Evolutionary conservation across 441 rosid species (phyloP).

Genomic region (Euphorbia corollata): DNA sequence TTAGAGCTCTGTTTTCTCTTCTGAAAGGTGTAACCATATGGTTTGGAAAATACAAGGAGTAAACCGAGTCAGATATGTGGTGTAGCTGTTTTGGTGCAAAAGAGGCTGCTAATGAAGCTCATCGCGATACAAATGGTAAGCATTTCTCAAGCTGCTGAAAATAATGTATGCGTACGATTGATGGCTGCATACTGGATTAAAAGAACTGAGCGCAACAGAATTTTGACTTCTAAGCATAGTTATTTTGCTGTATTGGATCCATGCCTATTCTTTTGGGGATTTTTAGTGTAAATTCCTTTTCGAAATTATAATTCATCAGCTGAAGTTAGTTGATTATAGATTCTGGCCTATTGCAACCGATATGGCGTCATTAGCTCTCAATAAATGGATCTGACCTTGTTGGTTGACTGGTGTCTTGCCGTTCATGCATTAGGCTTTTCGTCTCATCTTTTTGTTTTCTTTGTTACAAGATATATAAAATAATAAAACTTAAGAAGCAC

Average conservation of each 20-base stretch:
- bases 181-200: not conserved
- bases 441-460: not conserved
- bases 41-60: constrained; percentile 19
- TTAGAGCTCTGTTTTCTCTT: not conserved
- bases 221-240: not conserved
- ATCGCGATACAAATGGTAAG: constrained; percentile 37
- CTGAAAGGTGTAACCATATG: constrained; percentile 21
- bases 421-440: not conserved
- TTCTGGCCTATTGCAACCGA: constrained; percentile 3
- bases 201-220: not conserved
- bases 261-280: not conserved
- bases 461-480: not conserved
- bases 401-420: not conserved
- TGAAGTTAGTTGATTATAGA: not conserved
- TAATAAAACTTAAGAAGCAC: not conserved
- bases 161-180: not conserved
- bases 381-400: not conserved
- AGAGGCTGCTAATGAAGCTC: constrained; percentile 16
- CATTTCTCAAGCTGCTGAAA: not conserved
- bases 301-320: not conserved
- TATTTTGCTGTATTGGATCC: too few relatives aligned
- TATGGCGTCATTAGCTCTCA: not conserved
- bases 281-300: not conserved
- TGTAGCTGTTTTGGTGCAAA: constrained; percentile 43
- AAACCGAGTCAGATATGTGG: constrained; percentile 31